Evolutionary conservation across 768 basidiomycete species (phyloP).

Genomic region (Psilocybe tampanensis): DNA sequence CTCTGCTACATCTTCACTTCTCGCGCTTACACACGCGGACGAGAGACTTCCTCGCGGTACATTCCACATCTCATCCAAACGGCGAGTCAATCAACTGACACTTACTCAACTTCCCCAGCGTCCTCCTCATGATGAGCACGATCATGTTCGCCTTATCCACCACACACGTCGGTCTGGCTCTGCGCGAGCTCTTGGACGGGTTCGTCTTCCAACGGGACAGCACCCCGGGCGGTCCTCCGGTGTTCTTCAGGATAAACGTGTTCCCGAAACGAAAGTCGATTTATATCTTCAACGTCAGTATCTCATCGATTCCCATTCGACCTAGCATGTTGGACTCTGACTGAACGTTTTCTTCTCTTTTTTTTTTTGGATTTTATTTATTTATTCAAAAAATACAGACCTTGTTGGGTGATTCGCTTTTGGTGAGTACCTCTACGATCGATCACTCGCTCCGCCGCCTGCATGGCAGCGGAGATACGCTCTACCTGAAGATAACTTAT

Average conservation of each 20-base stretch:
- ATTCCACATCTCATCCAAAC: background rate
- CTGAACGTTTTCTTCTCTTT: no score
- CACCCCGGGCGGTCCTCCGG: conserved; percentile 17
- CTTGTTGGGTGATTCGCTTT: conserved; percentile 25
- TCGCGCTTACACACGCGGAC: conserved; percentile 21
- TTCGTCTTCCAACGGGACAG: conserved; percentile 21
- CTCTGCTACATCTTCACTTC: conserved; percentile 24
- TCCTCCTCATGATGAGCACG: conserved; percentile 22
- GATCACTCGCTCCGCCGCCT: no score
- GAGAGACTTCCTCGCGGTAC: conserved; percentile 21
- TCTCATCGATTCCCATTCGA: no score
- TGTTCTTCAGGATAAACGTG: conserved; percentile 25
- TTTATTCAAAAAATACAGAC: no score
- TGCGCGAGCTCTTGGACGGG: conserved; percentile 27
- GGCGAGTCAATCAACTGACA: background rate
- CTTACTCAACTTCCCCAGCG: conserved; percentile 1
- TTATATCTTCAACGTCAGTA: conserved; percentile 29
- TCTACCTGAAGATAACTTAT: no score
- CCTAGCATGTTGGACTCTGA: no score
- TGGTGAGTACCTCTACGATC: conserved; percentile 16
- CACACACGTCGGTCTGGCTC: conserved; percentile 25
- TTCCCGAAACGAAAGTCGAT: conserved; percentile 29
- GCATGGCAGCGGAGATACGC: no score
- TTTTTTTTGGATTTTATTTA: no score
- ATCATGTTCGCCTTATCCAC: conserved; percentile 31